phyloP scores from a whole-genome alignment of 2,329 filamentous ascomycete genomes.

The Trichoderma sp. region DNA sequence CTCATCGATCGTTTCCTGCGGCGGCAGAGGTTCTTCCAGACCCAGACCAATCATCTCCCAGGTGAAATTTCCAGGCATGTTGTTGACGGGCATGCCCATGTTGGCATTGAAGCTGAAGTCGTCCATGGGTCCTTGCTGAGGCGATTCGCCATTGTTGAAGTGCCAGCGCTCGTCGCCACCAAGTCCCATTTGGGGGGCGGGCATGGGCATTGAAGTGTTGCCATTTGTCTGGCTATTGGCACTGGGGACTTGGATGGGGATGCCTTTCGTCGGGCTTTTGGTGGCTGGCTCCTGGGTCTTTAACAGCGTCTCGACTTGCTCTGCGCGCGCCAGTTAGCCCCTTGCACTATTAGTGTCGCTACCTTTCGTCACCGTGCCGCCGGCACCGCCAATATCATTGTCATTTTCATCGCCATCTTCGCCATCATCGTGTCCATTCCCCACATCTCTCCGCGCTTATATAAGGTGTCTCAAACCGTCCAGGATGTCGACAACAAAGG shows the following conservation, averaged over 20 bases:
- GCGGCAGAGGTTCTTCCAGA: conserved; percentile 60
- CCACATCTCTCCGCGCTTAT: not conserved
- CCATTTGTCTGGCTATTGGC: conserved; percentile 36
- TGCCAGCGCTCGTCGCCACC: conserved; percentile 56
- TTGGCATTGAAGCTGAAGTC: conserved; percentile 59
- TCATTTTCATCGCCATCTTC: not conserved
- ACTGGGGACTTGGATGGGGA: conserved; percentile 33
- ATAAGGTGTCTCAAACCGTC: not conserved
- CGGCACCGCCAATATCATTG: not conserved
- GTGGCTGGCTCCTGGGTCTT: conserved; percentile 65
- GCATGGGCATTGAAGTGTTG: conserved; percentile 37
- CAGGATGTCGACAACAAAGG: not conserved
- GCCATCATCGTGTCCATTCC: not conserved
- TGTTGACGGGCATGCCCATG: conserved; percentile 53
- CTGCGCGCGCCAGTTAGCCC: conserved; percentile 47
- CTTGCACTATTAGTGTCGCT: not conserved
- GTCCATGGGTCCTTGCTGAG: conserved; percentile 52
- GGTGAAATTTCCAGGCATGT: conserved; percentile 61
- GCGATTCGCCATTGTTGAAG: conserved; percentile 57
- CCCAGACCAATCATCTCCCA: conserved; percentile 75
- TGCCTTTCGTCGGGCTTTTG: conserved; percentile 37
- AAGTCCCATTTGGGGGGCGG: conserved; percentile 52
- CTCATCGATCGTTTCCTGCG: conserved; percentile 72
- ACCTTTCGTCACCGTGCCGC: not conserved
- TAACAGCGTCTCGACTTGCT: conserved; percentile 89